Base-by-base conservation (phyloP, 2,329 filamentous ascomycete genomes). In the Colletotrichum paranaense region DNA sequence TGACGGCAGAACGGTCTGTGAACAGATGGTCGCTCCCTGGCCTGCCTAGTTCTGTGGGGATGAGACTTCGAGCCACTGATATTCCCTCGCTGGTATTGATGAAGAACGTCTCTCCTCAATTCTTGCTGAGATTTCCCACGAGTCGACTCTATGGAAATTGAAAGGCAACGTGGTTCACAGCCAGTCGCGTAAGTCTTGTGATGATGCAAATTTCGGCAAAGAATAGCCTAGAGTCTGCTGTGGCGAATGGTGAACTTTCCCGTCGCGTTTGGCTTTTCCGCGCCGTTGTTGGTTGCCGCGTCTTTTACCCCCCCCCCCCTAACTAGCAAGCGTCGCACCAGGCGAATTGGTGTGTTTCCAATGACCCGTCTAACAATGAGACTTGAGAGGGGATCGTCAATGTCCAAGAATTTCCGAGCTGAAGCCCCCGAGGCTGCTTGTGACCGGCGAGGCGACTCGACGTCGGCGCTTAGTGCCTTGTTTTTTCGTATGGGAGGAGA, bases 351-450 rank as follows among this genome's bases (percentile, higher is more conserved):
- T 38, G 52, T 30, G 42, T 53, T 62, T 42, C 24, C 28, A 57
- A 30, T 24, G 38, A 63, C 62, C 64, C 14, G 58, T 59, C 35
- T 53, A 28, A 30, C 28, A 38, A 42, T 7, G 38, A 42, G 38
- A 42, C 38, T 63, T 52, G 38, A 63, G 52, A 63, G 38, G 52
- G 16, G 58, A 72, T 63, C 52, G 42, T 62, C 58, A 30, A n/a
- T 9, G 19, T 24, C 53, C 52, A 30, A 24, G 49, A 59, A 14
- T 12, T 57, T 16, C 35, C 35, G 38, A 38, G 58, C 35, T 26
- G 30, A 58, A 8, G 12, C n/a, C n/a, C n/a, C 68, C 68, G 68
- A 71, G 62, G 68, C 46, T 67, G 56, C 56, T 67, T 60, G 46
- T 71, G 62, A 67, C 46, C 60, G n/a, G 32, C 38, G 16, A 70